These are phyloP conservation scores for Fonsecaea erecta DNA, from an alignment of 2,329 filamentous ascomycete genomes.

Conservation along the genomic window DNA sequence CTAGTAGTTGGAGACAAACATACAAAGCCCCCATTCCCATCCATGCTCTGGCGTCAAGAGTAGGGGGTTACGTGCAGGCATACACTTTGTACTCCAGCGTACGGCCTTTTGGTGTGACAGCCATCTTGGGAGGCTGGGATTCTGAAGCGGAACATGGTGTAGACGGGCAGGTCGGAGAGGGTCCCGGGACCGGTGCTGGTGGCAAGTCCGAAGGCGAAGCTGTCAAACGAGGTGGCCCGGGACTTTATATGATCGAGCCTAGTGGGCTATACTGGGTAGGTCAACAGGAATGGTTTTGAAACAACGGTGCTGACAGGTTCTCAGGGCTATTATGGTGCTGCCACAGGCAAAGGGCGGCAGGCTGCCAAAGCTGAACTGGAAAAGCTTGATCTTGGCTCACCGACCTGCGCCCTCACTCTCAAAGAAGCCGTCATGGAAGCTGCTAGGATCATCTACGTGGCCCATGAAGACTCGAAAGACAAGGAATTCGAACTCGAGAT, in stretches of 20 bases:
- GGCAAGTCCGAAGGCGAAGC: conserved; percentile 72
- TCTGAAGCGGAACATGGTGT: conserved; percentile 82
- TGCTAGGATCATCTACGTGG: conserved; percentile 93
- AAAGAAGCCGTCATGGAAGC: conserved; percentile 93
- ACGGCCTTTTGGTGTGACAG: conserved; percentile 93
- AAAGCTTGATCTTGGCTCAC: conserved; percentile 86
- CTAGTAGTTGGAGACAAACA: conserved; percentile 83
- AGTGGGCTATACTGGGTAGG: conserved; percentile 90
- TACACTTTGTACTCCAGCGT: conserved; percentile 98
- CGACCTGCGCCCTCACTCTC: conserved; percentile 69
- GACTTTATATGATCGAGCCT: conserved; percentile 98
- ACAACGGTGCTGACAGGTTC: conserved; percentile 7
- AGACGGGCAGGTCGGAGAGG: conserved; percentile 85
- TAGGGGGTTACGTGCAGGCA: conserved; percentile 94
- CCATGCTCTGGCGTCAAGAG: conserved; percentile 83
- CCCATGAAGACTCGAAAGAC: conserved; percentile 98
- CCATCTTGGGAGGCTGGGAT: conserved; percentile 93
- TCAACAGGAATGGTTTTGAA: conserved; percentile 15
- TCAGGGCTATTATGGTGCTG: conserved; percentile 92
- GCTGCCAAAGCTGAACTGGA: conserved; percentile 97
- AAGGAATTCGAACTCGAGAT: conserved; percentile 99
- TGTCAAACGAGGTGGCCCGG: conserved; percentile 79
- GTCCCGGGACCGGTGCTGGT: conserved; percentile 77
- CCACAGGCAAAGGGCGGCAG: conserved; percentile 95
- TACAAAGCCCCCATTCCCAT: conserved; percentile 96